These are phyloP conservation scores for Suillus subaureus DNA, from an alignment of 768 basidiomycete genomes.

Conservation along the genomic window DNA sequence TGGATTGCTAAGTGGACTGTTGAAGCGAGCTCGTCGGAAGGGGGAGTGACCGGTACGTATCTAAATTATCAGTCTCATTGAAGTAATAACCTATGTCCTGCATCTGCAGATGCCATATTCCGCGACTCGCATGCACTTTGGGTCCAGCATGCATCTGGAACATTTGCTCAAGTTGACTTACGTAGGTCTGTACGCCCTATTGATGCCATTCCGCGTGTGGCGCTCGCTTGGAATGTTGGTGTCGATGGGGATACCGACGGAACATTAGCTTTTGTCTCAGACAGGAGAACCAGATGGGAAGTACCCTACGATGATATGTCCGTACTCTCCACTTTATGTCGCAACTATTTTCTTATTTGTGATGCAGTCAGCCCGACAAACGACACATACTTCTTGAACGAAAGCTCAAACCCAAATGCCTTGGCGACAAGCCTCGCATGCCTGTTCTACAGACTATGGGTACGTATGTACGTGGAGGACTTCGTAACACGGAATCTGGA, in stretches of 20 bases:
- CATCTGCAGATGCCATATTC: constrained; percentile 61
- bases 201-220: constrained; percentile 64
- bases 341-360: not conserved
- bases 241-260: constrained; percentile 40
- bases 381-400: constrained; percentile 25
- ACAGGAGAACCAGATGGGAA: constrained; percentile 55
- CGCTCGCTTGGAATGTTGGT: constrained; percentile 62
- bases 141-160: constrained; percentile 73
- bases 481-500: constrained; percentile 23
- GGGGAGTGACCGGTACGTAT: constrained; percentile 70
- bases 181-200: constrained; percentile 64
- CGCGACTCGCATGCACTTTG: constrained; percentile 71
- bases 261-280: constrained; percentile 66
- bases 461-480: constrained; percentile 36
- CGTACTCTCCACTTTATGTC: constrained; percentile 23
- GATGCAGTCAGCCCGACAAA: constrained; percentile 39
- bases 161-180: constrained; percentile 80
- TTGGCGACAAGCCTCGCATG: constrained; percentile 58
- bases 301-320: constrained; percentile 83
- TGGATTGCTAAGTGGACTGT: constrained; percentile 86
- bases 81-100: not conserved
- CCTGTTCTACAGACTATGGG: constrained; percentile 63
- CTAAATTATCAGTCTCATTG: not conserved
- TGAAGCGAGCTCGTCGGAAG: constrained; percentile 62
- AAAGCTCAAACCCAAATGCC: constrained; percentile 48